Evolutionary conservation across 495 filamentous ascomycete species (phyloP).

Genomic region (Neurospora sp.): DNA sequence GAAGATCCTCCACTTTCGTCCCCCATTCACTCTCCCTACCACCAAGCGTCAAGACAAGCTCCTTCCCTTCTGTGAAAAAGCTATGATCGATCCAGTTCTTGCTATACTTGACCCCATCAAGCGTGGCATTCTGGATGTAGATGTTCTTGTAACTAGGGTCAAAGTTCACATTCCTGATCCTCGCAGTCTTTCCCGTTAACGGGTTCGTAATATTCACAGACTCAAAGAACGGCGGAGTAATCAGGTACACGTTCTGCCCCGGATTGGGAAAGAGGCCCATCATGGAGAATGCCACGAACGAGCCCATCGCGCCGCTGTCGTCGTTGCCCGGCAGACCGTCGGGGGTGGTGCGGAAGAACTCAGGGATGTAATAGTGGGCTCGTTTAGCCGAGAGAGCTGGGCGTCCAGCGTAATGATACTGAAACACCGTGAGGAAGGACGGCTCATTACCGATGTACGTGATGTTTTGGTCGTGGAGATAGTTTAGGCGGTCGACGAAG

Average conservation of each 20-base stretch:
- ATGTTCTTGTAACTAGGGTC: slow-evolving; percentile 51
- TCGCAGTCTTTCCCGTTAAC: slow-evolving; percentile 49
- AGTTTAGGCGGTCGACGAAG: slow-evolving; percentile 55
- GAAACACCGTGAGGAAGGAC: slow-evolving; percentile 57
- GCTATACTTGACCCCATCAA: slow-evolving; percentile 53
- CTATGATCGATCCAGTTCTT: slow-evolving; percentile 66
- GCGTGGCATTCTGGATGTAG: slow-evolving; percentile 61
- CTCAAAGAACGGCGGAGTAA: slow-evolving; percentile 58
- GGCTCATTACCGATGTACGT: slow-evolving; percentile 68
- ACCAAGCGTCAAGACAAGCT: slow-evolving; percentile 57
- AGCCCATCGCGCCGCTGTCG: slow-evolving; percentile 63
- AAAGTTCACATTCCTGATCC: slow-evolving; percentile 50
- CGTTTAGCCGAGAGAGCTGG: slow-evolving; percentile 53
- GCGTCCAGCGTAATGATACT: slow-evolving; percentile 62
- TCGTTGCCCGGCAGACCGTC: slow-evolving; percentile 62
- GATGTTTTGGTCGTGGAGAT: slow-evolving; percentile 53
- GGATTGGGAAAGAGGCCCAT: slow-evolving; percentile 67
- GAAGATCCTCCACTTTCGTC: slow-evolving; percentile 50
- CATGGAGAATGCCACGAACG: slow-evolving; percentile 60
- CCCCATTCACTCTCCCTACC: slow-evolving; percentile 62
- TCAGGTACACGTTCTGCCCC: slow-evolving; percentile 66
- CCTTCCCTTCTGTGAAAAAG: slow-evolving; percentile 62
- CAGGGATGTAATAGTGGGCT: slow-evolving; percentile 56
- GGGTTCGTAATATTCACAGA: slow-evolving; percentile 51
- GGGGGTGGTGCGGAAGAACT: slow-evolving; percentile 49